phyloP scores from a whole-genome alignment of 176 grass and related monocot species.

The Canna indica region DNA sequence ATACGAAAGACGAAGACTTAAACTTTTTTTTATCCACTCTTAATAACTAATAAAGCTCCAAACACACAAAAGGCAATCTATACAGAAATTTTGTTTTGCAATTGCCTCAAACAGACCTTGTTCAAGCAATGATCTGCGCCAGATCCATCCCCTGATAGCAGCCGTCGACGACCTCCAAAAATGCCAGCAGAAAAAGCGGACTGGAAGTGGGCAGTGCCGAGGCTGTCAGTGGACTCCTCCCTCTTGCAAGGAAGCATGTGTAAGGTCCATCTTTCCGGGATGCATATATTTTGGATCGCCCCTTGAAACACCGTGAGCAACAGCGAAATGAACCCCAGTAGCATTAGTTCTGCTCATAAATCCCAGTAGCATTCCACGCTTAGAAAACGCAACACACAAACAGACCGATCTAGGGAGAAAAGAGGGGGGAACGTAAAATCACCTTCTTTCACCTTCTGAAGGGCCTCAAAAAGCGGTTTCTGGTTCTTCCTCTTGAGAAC shows the following conservation, averaged over 20 bases:
- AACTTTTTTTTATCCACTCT: too few species aligned
- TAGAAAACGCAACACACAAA: too few species aligned
- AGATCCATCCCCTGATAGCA: constrained; percentile 13
- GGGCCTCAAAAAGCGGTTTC: constrained; percentile 34
- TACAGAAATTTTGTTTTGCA: too few species aligned
- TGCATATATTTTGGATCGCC: constrained; percentile 21
- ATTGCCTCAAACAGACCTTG: constrained; percentile 1
- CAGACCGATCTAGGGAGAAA: background rate
- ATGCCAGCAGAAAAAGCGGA: background rate
- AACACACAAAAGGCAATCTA: too few species aligned
- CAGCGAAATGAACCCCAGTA: constrained; percentile 42
- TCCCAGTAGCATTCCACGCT: too few species aligned
- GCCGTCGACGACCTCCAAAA: constrained; percentile 12
- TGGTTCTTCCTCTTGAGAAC: constrained; percentile 31
- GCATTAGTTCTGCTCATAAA: constrained; percentile 33
- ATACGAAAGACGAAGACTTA: too few species aligned
- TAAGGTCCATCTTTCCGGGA: constrained; percentile 6
- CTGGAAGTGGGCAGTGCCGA: constrained; percentile 5
- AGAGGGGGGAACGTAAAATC: background rate
- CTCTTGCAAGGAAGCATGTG: constrained; percentile 29
- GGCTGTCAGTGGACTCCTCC: background rate
- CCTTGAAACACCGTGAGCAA: constrained; percentile 36
- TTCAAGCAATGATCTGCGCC: background rate
- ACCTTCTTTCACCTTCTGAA: constrained; percentile 49
- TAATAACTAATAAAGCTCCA: too few species aligned